A percentile compares a stretch with the other conserved stretches of the same genome.
Evolutionary conservation across 2,329 filamentous ascomycete genomes (phyloP).

Genomic region (Cercospora sp.): DNA sequence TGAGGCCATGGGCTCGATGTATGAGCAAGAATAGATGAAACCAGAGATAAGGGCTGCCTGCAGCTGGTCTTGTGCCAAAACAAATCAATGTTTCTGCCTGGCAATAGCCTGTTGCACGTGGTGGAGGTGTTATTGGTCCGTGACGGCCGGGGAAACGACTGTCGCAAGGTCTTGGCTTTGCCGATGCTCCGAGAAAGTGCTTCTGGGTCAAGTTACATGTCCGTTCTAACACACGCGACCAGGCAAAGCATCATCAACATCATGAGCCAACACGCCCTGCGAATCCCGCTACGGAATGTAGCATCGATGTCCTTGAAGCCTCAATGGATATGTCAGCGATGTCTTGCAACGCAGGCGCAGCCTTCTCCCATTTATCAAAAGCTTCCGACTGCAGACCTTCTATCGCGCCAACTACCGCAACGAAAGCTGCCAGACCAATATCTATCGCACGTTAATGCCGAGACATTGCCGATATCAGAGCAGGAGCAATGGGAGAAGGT

Average conservation of each 20-base stretch:
- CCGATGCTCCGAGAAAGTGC: constrained; percentile 4
- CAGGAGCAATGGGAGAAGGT: constrained; percentile 30
- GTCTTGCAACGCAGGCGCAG: constrained; percentile 34
- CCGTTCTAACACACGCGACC: not conserved
- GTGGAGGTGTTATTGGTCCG: not conserved
- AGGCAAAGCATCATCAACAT: constrained; percentile 7
- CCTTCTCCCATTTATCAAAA: constrained; percentile 14
- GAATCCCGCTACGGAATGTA: constrained; percentile 32
- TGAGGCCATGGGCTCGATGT: not conserved
- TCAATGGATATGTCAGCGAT: constrained; percentile 38
- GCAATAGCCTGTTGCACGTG: not conserved
- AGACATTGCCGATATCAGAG: constrained; percentile 30
- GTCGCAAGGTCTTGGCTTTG: not conserved
- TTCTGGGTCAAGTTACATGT: not conserved
- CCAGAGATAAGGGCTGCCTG: not conserved
- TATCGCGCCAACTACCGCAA: constrained; percentile 15
- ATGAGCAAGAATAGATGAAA: not conserved
- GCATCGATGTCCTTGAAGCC: constrained; percentile 20
- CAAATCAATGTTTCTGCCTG: not conserved
- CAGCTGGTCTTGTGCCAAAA: not conserved
- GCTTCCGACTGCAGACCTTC: constrained; percentile 11
- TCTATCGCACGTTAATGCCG: constrained; percentile 15
- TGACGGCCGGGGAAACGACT: not conserved
- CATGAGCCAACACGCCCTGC: constrained; percentile 30
- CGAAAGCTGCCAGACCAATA: constrained; percentile 10